A percentile compares a stretch with the other conserved stretches of the same genome.
phyloP scores from a whole-genome alignment of 2,329 filamentous ascomycete genomes.

The Ophiostoma populinum region DNA sequence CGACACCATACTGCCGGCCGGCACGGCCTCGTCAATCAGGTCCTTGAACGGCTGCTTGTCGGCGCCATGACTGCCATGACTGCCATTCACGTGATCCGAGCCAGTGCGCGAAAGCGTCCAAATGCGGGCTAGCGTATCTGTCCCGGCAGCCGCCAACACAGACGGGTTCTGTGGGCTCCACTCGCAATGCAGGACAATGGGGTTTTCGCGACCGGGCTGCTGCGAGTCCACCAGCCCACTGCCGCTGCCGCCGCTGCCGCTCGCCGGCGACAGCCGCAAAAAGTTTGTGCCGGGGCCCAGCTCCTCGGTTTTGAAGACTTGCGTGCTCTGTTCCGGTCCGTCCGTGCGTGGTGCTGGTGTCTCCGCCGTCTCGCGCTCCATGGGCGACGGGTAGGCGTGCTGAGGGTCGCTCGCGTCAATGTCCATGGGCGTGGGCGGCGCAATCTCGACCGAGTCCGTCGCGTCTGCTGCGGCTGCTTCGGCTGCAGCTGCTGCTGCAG shows the following conservation, averaged over 20 bases:
- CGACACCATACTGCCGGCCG: slow-evolving; percentile 35
- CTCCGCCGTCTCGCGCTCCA: slow-evolving; percentile 37
- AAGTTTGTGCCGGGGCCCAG: slow-evolving; percentile 42
- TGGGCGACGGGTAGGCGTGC: slow-evolving; percentile 48
- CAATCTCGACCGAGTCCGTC: slow-evolving; percentile 18
- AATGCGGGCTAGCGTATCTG: slow-evolving; percentile 52
- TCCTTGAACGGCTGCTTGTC: slow-evolving; percentile 26
- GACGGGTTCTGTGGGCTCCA: slow-evolving; percentile 49
- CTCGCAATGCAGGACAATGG: slow-evolving; percentile 50
- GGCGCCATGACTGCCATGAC: slow-evolving; percentile 26
- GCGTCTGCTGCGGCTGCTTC: too few relatives aligned
- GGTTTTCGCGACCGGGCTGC: slow-evolving; percentile 26
- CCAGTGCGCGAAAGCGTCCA: slow-evolving; percentile 44
- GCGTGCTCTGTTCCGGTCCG: slow-evolving; percentile 46
- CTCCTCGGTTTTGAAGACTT: slow-evolving; percentile 46
- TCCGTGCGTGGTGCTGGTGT: slow-evolving; percentile 38
- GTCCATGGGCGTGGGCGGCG: slow-evolving; percentile 35
- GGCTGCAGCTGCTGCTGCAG: too few relatives aligned
- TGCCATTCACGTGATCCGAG: slow-evolving; percentile 26
- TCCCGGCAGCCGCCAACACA: slow-evolving; percentile 49
- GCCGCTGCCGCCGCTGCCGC: slow-evolving; percentile 20
- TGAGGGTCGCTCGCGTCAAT: slow-evolving; percentile 34
- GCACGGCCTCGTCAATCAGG: slow-evolving; percentile 35
- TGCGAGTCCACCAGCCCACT: slow-evolving; percentile 15
- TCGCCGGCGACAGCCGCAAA: slow-evolving; percentile 30